A percentile compares a stretch with the other conserved stretches of the same genome.
Evolutionary conservation across 257 asterid species (phyloP).

Genomic region (Solanum chmielewskii): DNA sequence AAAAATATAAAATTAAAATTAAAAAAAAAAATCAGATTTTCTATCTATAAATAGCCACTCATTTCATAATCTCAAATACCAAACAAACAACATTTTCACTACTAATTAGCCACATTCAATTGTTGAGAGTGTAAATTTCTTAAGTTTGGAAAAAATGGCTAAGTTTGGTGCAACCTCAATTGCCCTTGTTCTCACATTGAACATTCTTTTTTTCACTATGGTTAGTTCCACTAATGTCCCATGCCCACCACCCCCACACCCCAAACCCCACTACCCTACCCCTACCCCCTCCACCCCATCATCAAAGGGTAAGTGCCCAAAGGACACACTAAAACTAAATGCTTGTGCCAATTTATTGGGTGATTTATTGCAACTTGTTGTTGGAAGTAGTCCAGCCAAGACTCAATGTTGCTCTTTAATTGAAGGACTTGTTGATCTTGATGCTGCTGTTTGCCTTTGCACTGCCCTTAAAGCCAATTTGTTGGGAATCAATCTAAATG

Average conservation of each 20-base stretch:
- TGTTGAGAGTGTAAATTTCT: not conserved
- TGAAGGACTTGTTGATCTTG: conserved; percentile 5
- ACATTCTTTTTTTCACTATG: conserved; percentile 14
- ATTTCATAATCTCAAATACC: not conserved
- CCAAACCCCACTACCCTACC: not conserved
- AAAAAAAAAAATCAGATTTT: not conserved
- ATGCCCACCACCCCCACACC: conserved; percentile 2
- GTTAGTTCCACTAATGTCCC: conserved; percentile 9
- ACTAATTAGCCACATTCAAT: not conserved
- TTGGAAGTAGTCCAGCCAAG: not conserved
- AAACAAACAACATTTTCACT: not conserved
- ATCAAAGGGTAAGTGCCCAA: not conserved
- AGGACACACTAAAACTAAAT: not conserved
- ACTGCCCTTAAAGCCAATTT: conserved; percentile 11
- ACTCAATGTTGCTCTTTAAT: conserved; percentile 4
- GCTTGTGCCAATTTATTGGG: not conserved
- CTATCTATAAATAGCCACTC: not conserved
- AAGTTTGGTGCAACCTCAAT: not conserved
- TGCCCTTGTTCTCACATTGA: conserved; percentile 7
- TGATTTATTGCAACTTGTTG: not conserved
- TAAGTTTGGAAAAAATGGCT: not conserved
- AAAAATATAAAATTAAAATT: not conserved
- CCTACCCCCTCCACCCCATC: not conserved
- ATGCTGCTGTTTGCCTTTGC: conserved; percentile 21
- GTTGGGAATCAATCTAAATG: not conserved